phyloP scores from a whole-genome alignment of 129 eudicot species.

The Artemisia argyi region DNA sequence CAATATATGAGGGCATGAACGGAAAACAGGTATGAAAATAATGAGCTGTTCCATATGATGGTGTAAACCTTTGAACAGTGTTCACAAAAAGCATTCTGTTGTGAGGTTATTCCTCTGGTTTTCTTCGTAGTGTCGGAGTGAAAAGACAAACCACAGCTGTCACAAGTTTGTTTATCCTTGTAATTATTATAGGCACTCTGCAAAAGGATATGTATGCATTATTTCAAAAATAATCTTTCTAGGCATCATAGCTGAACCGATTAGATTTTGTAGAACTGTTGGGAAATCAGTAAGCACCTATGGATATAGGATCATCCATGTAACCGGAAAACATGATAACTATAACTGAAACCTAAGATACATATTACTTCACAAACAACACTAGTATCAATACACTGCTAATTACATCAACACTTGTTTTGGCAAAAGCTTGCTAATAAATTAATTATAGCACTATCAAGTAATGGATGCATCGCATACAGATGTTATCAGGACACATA shows the following conservation, averaged over 20 bases:
- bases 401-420: background rate
- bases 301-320: no score
- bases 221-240: constrained; percentile 5
- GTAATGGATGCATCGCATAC: background rate
- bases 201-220: constrained; percentile 1
- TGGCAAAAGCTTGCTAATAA: background rate
- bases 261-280: background rate
- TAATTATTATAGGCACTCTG: constrained; percentile 44
- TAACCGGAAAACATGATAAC: no score
- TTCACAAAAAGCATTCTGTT: constrained; percentile 43
- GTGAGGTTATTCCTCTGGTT: constrained; percentile 38
- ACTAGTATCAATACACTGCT: background rate
- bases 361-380: background rate
- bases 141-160: constrained; percentile 52
- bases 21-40: background rate
- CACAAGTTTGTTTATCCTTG: constrained; percentile 51
- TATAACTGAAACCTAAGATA: no score
- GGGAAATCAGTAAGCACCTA: background rate
- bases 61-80: constrained; percentile 65
- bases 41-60: constrained; percentile 11
- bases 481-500: constrained; percentile 12
- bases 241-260: background rate
- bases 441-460: background rate
- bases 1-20: background rate
- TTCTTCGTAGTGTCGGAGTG: constrained; percentile 48